Evolutionary conservation across 768 basidiomycete species (phyloP), one percentile per base, ranked within the genome.

Genomic region (Termitomyces sp.): DNA sequence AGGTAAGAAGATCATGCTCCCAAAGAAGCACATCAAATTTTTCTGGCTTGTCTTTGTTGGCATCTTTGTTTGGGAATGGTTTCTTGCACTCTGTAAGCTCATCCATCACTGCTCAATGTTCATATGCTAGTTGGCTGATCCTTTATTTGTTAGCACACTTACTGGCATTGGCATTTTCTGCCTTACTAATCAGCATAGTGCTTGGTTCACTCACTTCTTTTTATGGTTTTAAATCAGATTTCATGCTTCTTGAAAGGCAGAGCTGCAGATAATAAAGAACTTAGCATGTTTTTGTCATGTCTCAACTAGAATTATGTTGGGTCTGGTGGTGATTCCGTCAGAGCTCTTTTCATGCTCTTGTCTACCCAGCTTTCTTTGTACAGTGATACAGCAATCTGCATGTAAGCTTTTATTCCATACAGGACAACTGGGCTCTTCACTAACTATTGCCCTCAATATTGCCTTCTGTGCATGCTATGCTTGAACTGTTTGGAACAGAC

Each of bases 281-380:
- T 87, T 42, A 86, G 84, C 12, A 68, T 82, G 52, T 79, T 87
- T 44, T 77, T 84, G 1, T 66, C 86, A 40, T 84, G 76, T 60
- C 70, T 87, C 14, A 86, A 88, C 64, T 87, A 85, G 85, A 82
- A 84, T 63, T 78, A 82, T 57, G 77, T 83, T 58, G 80, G 76
- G 37, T 73, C 76, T 50, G 74, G 75, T 30, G 79, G 78, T 16
- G 74, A 75, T 14, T 74, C 77, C 4, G 71, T 80, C 52, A 76
- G 79, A 13, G 76, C 75, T 40, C 66, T 78, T 3, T 82, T 73
- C 61, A 83, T 83, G 27, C 85, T 85, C 0, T 67, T 87, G 12
- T 76, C 77, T 6, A 80, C 83, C 3, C 83, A 82, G 67, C 48
- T 84, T 36, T 84, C 82, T 0, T 64, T 73, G 20, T 78, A 82